These are phyloP conservation scores for Hordeum pubiflorum DNA, from an alignment of 202 grass and related monocot genomes.

Conservation along the genomic window DNA sequence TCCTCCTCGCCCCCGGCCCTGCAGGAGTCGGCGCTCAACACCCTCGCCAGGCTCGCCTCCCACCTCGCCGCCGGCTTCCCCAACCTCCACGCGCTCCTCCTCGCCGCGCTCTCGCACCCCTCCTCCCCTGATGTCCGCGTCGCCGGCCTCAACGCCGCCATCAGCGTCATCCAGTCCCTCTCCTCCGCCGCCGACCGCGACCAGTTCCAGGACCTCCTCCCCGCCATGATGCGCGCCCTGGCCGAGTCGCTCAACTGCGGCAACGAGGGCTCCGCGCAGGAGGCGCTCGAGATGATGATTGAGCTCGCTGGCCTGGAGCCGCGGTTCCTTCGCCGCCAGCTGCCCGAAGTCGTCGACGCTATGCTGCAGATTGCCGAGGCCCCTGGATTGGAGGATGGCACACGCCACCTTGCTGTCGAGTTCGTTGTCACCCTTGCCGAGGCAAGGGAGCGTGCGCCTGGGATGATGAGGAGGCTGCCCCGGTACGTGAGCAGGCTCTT, in stretches of 20 bases:
- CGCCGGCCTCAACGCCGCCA: slow-evolving; percentile 47
- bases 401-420: slow-evolving; percentile 64
- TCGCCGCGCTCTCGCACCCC: slow-evolving; percentile 53
- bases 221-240: slow-evolving; percentile 49
- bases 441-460: slow-evolving; percentile 50
- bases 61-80: slow-evolving; percentile 43
- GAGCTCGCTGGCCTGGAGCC: slow-evolving; percentile 64
- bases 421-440: slow-evolving; percentile 79
- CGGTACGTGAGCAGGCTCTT: slow-evolving; percentile 47
- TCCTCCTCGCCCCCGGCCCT: slow-evolving; percentile 37
- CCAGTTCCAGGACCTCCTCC: slow-evolving; percentile 50
- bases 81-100: slow-evolving; percentile 42
- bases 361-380: slow-evolving; percentile 59
- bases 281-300: slow-evolving; percentile 76
- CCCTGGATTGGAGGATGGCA: slow-evolving; percentile 53
- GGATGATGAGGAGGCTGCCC: slow-evolving; percentile 52
- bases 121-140: slow-evolving; percentile 51
- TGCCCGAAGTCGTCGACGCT: slow-evolving; percentile 41
- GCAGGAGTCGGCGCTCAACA: slow-evolving; percentile 66
- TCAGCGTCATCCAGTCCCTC: slow-evolving; percentile 61
- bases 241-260: slow-evolving; percentile 50
- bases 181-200: slow-evolving; percentile 41
- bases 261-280: slow-evolving; percentile 52
- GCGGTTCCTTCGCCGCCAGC: slow-evolving; percentile 57
- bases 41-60: slow-evolving; percentile 48